Evolutionary conservation across 352 stramenopile species (phyloP), one percentile per base, ranked within the genome.

Genomic region (Phytopythium litorale): DNA sequence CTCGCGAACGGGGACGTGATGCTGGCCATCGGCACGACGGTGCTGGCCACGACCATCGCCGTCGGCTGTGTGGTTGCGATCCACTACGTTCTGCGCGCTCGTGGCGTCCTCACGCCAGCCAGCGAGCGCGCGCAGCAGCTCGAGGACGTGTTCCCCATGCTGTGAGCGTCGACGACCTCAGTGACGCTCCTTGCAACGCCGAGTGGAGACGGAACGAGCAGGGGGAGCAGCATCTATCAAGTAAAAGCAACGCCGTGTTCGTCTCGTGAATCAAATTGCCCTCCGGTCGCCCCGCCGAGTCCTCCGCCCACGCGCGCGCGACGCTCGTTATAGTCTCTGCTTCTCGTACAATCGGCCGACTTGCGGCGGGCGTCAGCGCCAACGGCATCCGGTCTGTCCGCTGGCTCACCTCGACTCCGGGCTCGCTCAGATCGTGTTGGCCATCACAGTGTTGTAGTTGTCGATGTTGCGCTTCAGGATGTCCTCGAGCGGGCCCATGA

Each of bases 391-490:
- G 32, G 9, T 21, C 51, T 57, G 18, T 35, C 19, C 51, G 51
- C 32, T 30, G 16, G 11, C 18, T 5, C 18, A 46, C 7, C 25
- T n/a, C 48, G 23, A 5, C 12, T 11, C 19, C 3, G 5, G 42
- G 21, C 11, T 35, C 4, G 0, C 48, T 86, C 88, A 96, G 72
- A 94, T 94, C 71, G 91, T 94, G 79, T 94, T 92, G 61, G 87
- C 87, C 57, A 94, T 94, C 63, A 94, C 81, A 52, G 79, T 81
- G 75, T 94, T 96, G 82, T 96, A 96, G 76, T 91, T 91, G 72
- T 92, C 81, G 46, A 96, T 91, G 75, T 96, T 96, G 70, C 87
- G 85, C 85, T 96, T 96, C 48, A 96, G 77, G 57, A 94, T 93
- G 63, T 96, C 81, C 87, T 93, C 83, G 74, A 96, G 75, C 60